Percentiles rank a stretch among this genome's conserved stretches.
phyloP scores from a whole-genome alignment of 345 rosid species.

The Eucalyptus lansdowneana region DNA sequence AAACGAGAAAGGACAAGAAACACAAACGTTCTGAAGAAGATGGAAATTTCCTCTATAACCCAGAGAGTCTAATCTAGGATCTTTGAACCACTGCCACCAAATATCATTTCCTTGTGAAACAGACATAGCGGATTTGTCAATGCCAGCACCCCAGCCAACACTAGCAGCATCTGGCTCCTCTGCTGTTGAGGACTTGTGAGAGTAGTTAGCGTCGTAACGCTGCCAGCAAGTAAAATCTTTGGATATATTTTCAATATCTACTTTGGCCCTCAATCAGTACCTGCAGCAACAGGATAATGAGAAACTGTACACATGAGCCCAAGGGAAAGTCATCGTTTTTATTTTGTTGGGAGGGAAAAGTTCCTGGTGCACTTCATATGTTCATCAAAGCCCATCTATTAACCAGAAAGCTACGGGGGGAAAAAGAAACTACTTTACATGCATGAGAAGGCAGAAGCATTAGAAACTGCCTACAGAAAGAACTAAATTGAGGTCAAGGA shows the following conservation, averaged over 20 bases:
- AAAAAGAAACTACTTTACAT: not conserved
- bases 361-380: not conserved
- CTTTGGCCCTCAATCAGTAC: slow-evolving; percentile 73
- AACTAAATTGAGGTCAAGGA: not conserved
- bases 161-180: slow-evolving; percentile 56
- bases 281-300: slow-evolving; percentile 16
- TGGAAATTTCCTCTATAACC: slow-evolving; percentile 70
- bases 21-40: slow-evolving; percentile 43
- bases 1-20: not conserved
- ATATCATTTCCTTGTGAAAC: slow-evolving; percentile 39
- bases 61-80: slow-evolving; percentile 71
- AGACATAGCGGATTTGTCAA: slow-evolving; percentile 35
- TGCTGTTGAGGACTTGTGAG: slow-evolving; percentile 8
- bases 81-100: slow-evolving; percentile 80
- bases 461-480: not conserved
- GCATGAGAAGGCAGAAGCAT: not conserved
- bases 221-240: slow-evolving; percentile 78
- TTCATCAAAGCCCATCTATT: not conserved
- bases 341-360: not conserved
- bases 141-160: slow-evolving; percentile 54
- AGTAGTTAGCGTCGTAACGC: slow-evolving; percentile 33
- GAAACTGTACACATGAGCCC: not conserved
- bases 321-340: not conserved
- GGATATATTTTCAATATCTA: slow-evolving; percentile 60
- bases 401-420: not conserved